phyloP scores from a whole-genome alignment of 495 filamentous ascomycete genomes.

The Trichoderma virens region DNA sequence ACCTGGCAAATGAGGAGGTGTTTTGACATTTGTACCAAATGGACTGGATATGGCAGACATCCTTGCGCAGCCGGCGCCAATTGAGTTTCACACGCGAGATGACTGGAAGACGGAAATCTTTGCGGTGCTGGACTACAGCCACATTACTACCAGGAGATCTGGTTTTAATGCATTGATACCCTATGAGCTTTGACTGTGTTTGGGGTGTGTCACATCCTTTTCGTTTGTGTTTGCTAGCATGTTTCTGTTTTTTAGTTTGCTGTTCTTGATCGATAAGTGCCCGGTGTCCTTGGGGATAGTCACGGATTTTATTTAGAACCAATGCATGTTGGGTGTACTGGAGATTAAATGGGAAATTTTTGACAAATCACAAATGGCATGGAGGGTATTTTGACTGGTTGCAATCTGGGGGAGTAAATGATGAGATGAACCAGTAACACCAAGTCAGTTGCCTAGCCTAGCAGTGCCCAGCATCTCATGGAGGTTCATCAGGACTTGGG shows the following conservation, averaged over 20 bases:
- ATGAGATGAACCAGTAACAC: too few species aligned
- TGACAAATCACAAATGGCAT: background rate
- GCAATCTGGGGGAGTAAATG: too few species aligned
- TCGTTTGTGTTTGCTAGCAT: background rate
- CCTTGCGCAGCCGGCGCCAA: background rate
- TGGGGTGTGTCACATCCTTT: background rate
- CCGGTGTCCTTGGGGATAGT: background rate
- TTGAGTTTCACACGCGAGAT: background rate
- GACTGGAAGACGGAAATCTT: background rate
- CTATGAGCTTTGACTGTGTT: slow-evolving; percentile 1
- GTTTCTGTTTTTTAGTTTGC: background rate
- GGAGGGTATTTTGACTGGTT: background rate
- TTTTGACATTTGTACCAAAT: background rate
- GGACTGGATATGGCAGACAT: background rate
- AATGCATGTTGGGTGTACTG: slow-evolving; percentile 5
- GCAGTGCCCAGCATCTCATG: too few species aligned
- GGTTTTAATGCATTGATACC: background rate
- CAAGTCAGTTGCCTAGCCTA: too few species aligned
- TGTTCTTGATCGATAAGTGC: background rate
- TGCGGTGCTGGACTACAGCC: background rate
- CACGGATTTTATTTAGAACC: background rate
- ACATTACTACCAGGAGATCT: background rate
- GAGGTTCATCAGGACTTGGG: too few species aligned
- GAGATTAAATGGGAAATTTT: background rate
- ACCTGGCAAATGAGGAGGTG: too few species aligned